Conservation (phyloP, 352 stramenopile genomes). For the Peronosclerospora sorghi region DNA sequence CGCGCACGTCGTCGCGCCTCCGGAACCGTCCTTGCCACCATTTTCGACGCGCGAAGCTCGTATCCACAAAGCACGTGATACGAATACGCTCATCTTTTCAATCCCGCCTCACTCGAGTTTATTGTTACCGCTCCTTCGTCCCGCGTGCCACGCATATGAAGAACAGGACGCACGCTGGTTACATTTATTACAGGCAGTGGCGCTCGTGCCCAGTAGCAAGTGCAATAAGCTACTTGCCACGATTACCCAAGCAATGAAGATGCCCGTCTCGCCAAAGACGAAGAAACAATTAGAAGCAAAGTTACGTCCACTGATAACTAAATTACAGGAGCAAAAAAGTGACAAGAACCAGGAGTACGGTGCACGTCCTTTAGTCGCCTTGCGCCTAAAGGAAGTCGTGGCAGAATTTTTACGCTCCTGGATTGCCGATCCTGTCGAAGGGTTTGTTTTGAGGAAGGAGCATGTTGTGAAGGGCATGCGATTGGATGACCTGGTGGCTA, state of each 20-base stretch:
- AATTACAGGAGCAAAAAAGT: slow-evolving; percentile 4
- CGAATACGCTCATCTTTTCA: slow-evolving; percentile 45
- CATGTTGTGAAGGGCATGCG: slow-evolving; percentile 51
- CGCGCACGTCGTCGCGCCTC: neutral
- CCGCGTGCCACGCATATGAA: slow-evolving; percentile 39
- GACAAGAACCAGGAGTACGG: slow-evolving; percentile 1
- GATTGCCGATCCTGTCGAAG: slow-evolving; percentile 59
- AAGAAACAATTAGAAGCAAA: slow-evolving; percentile 26
- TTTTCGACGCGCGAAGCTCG: slow-evolving; percentile 44
- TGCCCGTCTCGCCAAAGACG: slow-evolving; percentile 22
- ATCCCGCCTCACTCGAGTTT: slow-evolving; percentile 39
- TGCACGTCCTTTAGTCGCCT: slow-evolving; percentile 24
- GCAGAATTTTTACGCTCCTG: slow-evolving; percentile 55
- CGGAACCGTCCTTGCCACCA: slow-evolving; percentile 22
- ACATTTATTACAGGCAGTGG: slow-evolving; percentile 51
- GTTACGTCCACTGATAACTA: slow-evolving; percentile 17
- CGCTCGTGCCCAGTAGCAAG: slow-evolving; percentile 49
- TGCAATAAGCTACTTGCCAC: slow-evolving; percentile 37
- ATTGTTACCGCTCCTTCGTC: slow-evolving; percentile 39
- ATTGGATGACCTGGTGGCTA: slow-evolving; percentile 57
- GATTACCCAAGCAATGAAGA: slow-evolving; percentile 34
- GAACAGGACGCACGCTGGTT: slow-evolving; percentile 58
- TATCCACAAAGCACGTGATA: slow-evolving; percentile 40
- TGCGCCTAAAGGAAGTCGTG: slow-evolving; percentile 61
- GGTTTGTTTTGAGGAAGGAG: slow-evolving; percentile 54